These are phyloP conservation scores for Penicillium salamii DNA, from an alignment of 495 filamentous ascomycete genomes.

Conservation along the genomic window DNA sequence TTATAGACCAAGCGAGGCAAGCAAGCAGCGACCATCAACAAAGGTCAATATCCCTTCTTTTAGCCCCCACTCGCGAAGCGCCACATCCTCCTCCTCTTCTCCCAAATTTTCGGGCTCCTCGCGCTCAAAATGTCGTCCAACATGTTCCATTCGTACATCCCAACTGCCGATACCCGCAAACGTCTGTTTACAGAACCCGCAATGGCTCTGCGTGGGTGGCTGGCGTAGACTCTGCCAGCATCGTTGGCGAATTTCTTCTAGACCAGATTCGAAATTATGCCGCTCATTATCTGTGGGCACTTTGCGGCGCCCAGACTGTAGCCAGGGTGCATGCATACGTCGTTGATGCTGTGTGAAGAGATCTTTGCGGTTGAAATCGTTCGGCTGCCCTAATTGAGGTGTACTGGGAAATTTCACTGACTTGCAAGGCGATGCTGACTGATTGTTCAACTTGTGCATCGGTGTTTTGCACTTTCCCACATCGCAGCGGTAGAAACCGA, in stretches of 20 bases:
- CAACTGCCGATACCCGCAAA: slow-evolving; percentile 68
- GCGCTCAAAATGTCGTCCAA: slow-evolving; percentile 75
- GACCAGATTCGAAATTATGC: slow-evolving; percentile 19
- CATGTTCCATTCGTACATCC: slow-evolving; percentile 89
- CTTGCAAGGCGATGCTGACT: slow-evolving; percentile 3
- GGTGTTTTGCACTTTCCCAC: slow-evolving; percentile 53
- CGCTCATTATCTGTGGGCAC: slow-evolving; percentile 36
- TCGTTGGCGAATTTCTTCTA: slow-evolving; percentile 38
- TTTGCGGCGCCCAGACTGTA: slow-evolving; percentile 23
- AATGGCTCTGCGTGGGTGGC: slow-evolving; percentile 60
- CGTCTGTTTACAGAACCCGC: slow-evolving; percentile 60
- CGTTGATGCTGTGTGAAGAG: slow-evolving; percentile 90
- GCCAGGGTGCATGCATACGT: slow-evolving; percentile 77
- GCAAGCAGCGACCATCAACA: slow-evolving; percentile 14
- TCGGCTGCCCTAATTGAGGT: slow-evolving; percentile 27
- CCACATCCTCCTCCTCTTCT: slow-evolving; percentile 40
- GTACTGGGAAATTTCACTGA: too few species aligned
- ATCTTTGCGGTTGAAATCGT: slow-evolving; percentile 90
- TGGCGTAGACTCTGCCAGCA: slow-evolving; percentile 60
- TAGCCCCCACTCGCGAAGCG: slow-evolving; percentile 51
- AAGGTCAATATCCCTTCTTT: slow-evolving; percentile 40
- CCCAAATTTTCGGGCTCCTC: slow-evolving; percentile 22
- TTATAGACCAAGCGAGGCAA: slow-evolving; percentile 6
- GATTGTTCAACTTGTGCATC: slow-evolving; percentile 20
- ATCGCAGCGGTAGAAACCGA: slow-evolving; percentile 79